These are phyloP conservation scores for Aspergillus phoenicis DNA, from an alignment of 2,329 filamentous ascomycete genomes.

Conservation along the genomic window DNA sequence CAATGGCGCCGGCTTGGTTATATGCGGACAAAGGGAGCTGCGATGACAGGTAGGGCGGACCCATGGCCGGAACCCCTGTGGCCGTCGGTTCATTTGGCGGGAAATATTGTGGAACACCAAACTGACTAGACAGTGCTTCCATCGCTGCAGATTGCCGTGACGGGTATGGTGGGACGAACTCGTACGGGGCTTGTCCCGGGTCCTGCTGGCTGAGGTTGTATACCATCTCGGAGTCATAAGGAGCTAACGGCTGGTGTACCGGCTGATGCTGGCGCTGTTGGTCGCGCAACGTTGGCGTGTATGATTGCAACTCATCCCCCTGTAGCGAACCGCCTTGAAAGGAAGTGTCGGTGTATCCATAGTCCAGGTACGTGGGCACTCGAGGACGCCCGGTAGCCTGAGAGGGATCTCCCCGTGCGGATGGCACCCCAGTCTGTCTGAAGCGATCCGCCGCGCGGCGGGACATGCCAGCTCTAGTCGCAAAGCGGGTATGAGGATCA, in stretches of 20 bases:
- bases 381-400: slow-evolving; percentile 39
- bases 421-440: slow-evolving; percentile 34
- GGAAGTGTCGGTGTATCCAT: slow-evolving; percentile 60
- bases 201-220: slow-evolving; percentile 73
- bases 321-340: slow-evolving; percentile 50
- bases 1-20: slow-evolving; percentile 63
- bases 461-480: slow-evolving; percentile 46
- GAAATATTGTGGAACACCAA: slow-evolving; percentile 76
- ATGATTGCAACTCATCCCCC: slow-evolving; percentile 58
- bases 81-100: slow-evolving; percentile 64
- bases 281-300: slow-evolving; percentile 66
- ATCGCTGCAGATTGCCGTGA: slow-evolving; percentile 74
- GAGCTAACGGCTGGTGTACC: slow-evolving; percentile 48
- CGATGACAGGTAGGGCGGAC: slow-evolving; percentile 66
- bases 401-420: slow-evolving; percentile 41
- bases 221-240: slow-evolving; percentile 69
- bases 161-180: slow-evolving; percentile 73
- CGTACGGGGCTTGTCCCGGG: slow-evolving; percentile 67
- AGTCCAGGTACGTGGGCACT: slow-evolving; percentile 48
- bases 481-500: slow-evolving; percentile 66
- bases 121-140: slow-evolving; percentile 71
- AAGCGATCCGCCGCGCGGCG: slow-evolving; percentile 53
- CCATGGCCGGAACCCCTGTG: slow-evolving; percentile 60
- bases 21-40: slow-evolving; percentile 60
- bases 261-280: slow-evolving; percentile 53